These are phyloP conservation scores for Parietichytrium sp. DNA, from an alignment of 108 stramenopile genomes.

Conservation along the genomic window DNA sequence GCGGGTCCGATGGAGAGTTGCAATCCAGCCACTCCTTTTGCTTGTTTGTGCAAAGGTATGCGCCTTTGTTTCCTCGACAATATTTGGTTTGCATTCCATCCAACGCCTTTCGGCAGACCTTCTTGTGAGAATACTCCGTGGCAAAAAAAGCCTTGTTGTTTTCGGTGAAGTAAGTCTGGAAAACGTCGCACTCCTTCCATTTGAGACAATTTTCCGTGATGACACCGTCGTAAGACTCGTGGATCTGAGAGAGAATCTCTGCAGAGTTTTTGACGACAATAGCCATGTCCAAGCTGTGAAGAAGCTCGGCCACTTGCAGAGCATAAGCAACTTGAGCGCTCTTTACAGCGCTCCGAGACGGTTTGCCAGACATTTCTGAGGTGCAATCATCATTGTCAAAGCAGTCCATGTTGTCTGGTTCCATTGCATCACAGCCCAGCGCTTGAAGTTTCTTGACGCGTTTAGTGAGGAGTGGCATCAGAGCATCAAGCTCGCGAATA, in stretches of 20 bases:
- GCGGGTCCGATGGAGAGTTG: too few species aligned
- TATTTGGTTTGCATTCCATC: background rate
- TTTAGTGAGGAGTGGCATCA: background rate
- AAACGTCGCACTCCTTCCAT: slow-evolving; percentile 13
- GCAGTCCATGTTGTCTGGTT: slow-evolving; percentile 36
- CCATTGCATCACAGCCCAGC: background rate
- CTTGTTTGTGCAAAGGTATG: background rate
- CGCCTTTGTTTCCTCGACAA: background rate
- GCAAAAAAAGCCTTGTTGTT: background rate
- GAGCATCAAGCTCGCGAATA: background rate
- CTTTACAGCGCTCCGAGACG: background rate
- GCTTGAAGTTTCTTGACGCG: background rate
- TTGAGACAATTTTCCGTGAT: slow-evolving; percentile 15
- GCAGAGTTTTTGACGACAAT: slow-evolving; percentile 9
- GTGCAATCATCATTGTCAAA: background rate
- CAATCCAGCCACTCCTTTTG: too few species aligned
- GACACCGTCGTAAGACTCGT: background rate
- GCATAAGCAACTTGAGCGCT: background rate
- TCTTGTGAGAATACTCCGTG: background rate
- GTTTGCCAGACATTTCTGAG: background rate
- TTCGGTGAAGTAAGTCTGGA: background rate
- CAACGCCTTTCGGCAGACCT: background rate
- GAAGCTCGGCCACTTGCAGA: background rate
- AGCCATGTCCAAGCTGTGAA: background rate
- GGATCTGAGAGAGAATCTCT: background rate